These are phyloP conservation scores for Debaryomyces prosopidis DNA, from an alignment of 805 yeast genomes.

Conservation along the genomic window DNA sequence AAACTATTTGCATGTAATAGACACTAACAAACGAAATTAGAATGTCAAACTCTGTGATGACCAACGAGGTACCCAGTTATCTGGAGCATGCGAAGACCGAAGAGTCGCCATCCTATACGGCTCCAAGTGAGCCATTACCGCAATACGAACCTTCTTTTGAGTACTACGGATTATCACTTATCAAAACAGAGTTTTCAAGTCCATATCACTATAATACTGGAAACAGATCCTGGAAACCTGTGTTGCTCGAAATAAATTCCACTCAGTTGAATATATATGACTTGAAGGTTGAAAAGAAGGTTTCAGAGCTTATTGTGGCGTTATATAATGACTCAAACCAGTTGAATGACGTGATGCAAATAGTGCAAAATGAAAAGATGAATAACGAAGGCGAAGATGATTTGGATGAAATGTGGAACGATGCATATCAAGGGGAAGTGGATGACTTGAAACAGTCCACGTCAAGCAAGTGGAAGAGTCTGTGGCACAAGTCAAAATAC, in stretches of 20 bases:
- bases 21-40: too few relatives aligned
- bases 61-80: too few relatives aligned
- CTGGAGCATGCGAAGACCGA: neutral
- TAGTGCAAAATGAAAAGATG: constrained; percentile 3
- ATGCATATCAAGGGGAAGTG: constrained; percentile 30
- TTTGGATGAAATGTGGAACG: constrained; percentile 24
- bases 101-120: constrained; percentile 23
- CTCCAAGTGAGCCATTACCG: constrained; percentile 27
- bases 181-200: constrained; percentile 36
- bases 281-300: constrained; percentile 20
- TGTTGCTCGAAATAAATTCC: constrained; percentile 38
- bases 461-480: constrained; percentile 19
- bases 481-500: constrained; percentile 14
- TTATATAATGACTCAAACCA: constrained; percentile 32
- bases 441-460: constrained; percentile 8
- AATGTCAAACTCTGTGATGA: too few relatives aligned
- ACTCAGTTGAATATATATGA: constrained; percentile 37
- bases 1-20: too few relatives aligned
- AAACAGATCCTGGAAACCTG: constrained; percentile 34
- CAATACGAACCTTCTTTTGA: constrained; percentile 31
- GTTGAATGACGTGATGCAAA: constrained; percentile 14
- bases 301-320: constrained; percentile 24
- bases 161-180: constrained; percentile 32
- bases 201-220: constrained; percentile 34
- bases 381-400: constrained; percentile 4